Conservation (phyloP, 352 stramenopile genomes). For the Phytophthora brassicae region DNA sequence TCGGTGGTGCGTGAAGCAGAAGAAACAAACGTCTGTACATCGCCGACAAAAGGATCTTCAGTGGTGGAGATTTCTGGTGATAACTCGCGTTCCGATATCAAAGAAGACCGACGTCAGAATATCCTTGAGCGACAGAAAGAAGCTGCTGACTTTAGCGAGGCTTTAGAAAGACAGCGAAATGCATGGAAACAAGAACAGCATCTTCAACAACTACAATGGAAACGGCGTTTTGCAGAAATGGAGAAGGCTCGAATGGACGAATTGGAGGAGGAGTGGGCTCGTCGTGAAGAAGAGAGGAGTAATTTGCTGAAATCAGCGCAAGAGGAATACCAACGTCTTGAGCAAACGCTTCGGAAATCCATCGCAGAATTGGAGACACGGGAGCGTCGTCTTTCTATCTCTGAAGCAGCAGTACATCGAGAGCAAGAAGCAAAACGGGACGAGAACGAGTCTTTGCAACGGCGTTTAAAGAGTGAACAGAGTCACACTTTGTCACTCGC, state of each 20-base stretch:
- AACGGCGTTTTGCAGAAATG: conserved; percentile 46
- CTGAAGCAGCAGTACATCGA: conserved; percentile 54
- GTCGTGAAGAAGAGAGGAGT: conserved; percentile 72
- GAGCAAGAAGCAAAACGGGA: conserved; percentile 58
- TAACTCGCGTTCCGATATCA: neutral
- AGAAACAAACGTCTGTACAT: conserved; percentile 7
- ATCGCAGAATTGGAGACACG: conserved; percentile 59
- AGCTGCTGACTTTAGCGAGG: conserved; percentile 32
- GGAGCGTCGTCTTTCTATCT: conserved; percentile 55
- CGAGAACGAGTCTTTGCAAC: conserved; percentile 58
- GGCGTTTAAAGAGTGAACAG: conserved; percentile 67
- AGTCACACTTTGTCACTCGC: conserved; percentile 50
- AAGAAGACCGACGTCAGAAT: conserved; percentile 3
- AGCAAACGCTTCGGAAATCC: conserved; percentile 57
- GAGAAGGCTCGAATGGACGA: conserved; percentile 75
- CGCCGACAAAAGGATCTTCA: neutral
- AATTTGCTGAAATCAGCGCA: conserved; percentile 52
- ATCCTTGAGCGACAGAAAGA: conserved; percentile 19
- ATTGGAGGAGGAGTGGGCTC: conserved; percentile 78
- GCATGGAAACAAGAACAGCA: conserved; percentile 54
- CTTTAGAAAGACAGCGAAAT: conserved; percentile 38
- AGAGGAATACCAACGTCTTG: conserved; percentile 68
- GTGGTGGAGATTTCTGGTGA: neutral
- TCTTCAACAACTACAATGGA: conserved; percentile 54
- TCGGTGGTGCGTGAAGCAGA: conserved; percentile 17